phyloP scores from a whole-genome alignment of 805 yeast species.

The Hanseniaspora clermontiae region DNA sequence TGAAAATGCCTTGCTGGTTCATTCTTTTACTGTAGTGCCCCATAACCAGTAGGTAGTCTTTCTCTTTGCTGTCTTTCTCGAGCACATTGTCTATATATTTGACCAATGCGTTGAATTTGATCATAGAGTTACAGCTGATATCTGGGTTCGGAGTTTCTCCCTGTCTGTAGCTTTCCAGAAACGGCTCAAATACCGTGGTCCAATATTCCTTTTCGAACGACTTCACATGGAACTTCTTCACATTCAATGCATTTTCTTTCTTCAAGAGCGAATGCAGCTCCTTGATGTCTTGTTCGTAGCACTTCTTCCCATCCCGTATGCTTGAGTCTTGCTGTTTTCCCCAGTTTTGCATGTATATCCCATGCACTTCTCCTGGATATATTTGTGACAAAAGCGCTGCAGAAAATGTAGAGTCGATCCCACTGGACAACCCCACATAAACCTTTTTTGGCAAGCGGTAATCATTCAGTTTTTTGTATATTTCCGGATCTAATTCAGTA shows the following conservation, averaged over 20 bases:
- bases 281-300: constrained; percentile 81
- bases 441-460: constrained; percentile 33
- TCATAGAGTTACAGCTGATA: constrained; percentile 68
- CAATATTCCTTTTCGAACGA: constrained; percentile 76
- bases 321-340: constrained; percentile 9
- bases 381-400: constrained; percentile 49
- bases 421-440: constrained; percentile 82
- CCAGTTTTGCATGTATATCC: constrained; percentile 94
- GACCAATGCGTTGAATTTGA: constrained; percentile 74
- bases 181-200: constrained; percentile 84
- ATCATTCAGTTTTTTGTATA: constrained; percentile 30
- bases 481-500: constrained; percentile 30
- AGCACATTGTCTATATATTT: constrained; percentile 37
- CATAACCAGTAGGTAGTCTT: constrained; percentile 74
- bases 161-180: constrained; percentile 54
- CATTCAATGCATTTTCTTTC: constrained; percentile 44
- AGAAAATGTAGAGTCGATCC: constrained; percentile 86
- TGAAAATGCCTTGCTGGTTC: constrained; percentile 36
- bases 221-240: constrained; percentile 47
- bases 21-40: constrained; percentile 58
- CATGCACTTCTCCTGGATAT: constrained; percentile 42
- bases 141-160: constrained; percentile 95
- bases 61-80: constrained; percentile 17
- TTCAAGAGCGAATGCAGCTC: constrained; percentile 59
- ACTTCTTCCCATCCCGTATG: constrained; percentile 23